Base-by-base conservation (phyloP, 768 basidiomycete species). In the Lentinula guzmanii region DNA sequence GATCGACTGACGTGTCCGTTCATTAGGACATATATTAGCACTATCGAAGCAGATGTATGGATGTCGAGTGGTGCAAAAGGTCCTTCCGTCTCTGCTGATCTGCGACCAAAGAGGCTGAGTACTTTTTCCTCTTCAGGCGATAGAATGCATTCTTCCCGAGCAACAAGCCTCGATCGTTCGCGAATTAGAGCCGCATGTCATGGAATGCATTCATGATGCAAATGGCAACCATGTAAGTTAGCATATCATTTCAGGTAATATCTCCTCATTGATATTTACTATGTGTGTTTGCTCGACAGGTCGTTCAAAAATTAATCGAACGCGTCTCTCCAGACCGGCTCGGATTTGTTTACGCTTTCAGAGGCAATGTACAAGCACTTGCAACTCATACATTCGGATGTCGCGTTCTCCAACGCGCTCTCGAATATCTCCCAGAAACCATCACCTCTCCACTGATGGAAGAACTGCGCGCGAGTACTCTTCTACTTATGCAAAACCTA, bases 31-130 rank as follows among this genome's bases (percentile, higher is more conserved):
- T 68, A 79, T 95, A 39, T 75, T 93, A 3, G 75, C 81, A 15
- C 77, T 98, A 57, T 90, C 94, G 9, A 76, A 90, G 60, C 91
- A 98, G 69, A 92, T 95, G 83, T 98, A 98, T 72, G 96, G 95
- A 4, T 99, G 96, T 74, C 86, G 96, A 13, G 95, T 98, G 6
- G 89, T 95, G 18, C 94, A 96, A 71, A 94, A 94, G 87, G 93
- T 91, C 63, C 28, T 65, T 64, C 31, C 4, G 42, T 55, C 10
- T 57, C 11, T 9, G 24, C 10, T 11, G 11, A 41, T 28, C 8
- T 15, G 51, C 9, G 56, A 43, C 13, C 41, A 15, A 33, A 33
- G 42, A 57, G 57, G 16, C 62, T 52, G 16, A 57, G 46, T 61
- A 57, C 59, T 63, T 50, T 45, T 63, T 60, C 62, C 61, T 43